Evolutionary conservation across 2,329 filamentous ascomycete species (phyloP).

Genomic region (Colletotrichum sp.): DNA sequence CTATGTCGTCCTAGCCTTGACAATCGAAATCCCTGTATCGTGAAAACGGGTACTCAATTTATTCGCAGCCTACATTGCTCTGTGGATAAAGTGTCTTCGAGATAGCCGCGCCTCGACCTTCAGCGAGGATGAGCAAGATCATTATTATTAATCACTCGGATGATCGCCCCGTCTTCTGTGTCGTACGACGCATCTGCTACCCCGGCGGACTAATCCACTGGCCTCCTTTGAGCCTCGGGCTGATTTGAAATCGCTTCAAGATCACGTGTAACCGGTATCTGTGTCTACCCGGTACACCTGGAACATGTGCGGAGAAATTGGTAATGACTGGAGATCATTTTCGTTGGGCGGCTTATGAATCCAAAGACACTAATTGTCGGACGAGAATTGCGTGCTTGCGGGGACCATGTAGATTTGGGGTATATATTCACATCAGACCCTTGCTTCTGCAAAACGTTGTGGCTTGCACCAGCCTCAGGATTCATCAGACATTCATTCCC

Average conservation of each 20-base stretch:
- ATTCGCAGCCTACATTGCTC: not conserved
- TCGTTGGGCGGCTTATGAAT: slow-evolving; percentile 28
- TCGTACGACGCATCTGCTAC: not conserved
- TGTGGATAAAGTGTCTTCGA: not conserved
- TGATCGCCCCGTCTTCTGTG: not conserved
- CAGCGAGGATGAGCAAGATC: not conserved
- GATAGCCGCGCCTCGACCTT: not conserved
- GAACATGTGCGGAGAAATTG: not conserved
- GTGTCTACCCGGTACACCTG: not conserved
- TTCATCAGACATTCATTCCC: not conserved
- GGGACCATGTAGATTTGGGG: not conserved
- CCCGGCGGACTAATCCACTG: not conserved
- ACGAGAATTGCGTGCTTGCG: slow-evolving; percentile 28
- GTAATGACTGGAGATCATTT: not conserved
- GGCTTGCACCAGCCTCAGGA: not conserved
- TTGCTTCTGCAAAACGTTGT: not conserved
- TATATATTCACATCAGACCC: not conserved
- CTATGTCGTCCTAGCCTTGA: not conserved
- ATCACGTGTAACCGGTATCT: not conserved
- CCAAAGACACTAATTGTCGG: slow-evolving; percentile 8
- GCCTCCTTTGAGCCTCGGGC: not conserved
- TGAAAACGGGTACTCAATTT: not conserved
- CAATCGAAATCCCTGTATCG: not conserved
- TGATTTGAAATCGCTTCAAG: not conserved
- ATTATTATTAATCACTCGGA: not conserved